phyloP scores from a whole-genome alignment of 257 asterid species.

The Thymus quinquecostatus region DNA sequence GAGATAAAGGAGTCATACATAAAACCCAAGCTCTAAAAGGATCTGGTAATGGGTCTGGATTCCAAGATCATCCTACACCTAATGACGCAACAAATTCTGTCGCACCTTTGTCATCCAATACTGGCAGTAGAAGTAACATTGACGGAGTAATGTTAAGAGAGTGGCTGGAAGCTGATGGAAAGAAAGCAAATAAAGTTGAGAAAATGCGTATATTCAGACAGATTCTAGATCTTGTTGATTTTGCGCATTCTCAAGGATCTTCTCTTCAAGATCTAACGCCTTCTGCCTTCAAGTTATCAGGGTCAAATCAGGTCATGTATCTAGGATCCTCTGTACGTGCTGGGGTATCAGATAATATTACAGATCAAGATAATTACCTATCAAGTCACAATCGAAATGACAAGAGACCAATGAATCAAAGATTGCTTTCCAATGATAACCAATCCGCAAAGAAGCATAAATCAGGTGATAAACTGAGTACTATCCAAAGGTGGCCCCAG shows the following conservation, averaged over 20 bases:
- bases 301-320: constrained; percentile 54
- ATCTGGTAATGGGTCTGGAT: constrained; percentile 40
- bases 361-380: constrained; percentile 41
- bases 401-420: constrained; percentile 52
- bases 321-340: constrained; percentile 54
- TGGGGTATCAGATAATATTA: constrained; percentile 38
- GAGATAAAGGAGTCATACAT: constrained; percentile 75
- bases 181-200: constrained; percentile 57
- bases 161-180: constrained; percentile 65
- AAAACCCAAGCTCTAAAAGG: constrained; percentile 51
- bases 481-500: constrained; percentile 61
- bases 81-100: constrained; percentile 39
- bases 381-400: constrained; percentile 40
- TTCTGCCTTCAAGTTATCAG: constrained; percentile 73
- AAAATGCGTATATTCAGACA: constrained; percentile 75
- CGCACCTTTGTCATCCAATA: constrained; percentile 42
- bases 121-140: constrained; percentile 33
- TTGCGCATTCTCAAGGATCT: constrained; percentile 72
- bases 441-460: constrained; percentile 60
- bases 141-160: constrained; percentile 73
- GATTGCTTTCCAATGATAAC: constrained; percentile 37
- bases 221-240: constrained; percentile 75
- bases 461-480: constrained; percentile 43
- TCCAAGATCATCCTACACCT: constrained; percentile 41
- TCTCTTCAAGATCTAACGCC: constrained; percentile 69